Base-by-base conservation (phyloP, 257 asterid species). In the Forsythia suspensa region DNA sequence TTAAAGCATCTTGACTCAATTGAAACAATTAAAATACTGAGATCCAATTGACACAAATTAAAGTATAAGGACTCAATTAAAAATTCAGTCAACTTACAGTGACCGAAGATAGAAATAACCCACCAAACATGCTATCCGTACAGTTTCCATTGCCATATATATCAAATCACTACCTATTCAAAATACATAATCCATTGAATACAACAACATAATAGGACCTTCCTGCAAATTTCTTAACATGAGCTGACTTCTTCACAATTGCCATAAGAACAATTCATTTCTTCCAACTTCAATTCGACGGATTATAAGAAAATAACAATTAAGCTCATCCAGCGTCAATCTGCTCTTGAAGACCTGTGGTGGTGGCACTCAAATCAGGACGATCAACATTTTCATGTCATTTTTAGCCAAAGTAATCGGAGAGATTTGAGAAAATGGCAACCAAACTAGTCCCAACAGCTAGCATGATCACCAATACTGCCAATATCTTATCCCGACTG, bases 401-500 rank as follows among this genome's bases (percentile, higher is more conserved):
- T 79, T 87, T 72, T 79, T 78, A 66, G 82, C 70, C 84, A 38
- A 91, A 76, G 79, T 83, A 84, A 46, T 75, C 84, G 7, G 79
- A 80, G 65, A 91, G 40, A 72, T 93, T 91, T 13, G 97, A 90
- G 76, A 76, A 88, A 80, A 95, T 91, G 79, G 99, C 98, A 37
- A 91, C 75, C 78, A 88, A 79, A 77, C 99, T 95, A 69, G 99
- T 87, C 70, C 98, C 96, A 1, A 91, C 85, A 4, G 99, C 97
- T 72, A 95, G 86, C 18, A 90, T 21, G 78, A 93, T 90, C 82
- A 93, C 97, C 87, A 87, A 48, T 57, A 87, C 78, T 2, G 99
- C 98, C 88, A 92, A 75, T 12, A 71, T 81, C 88, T 85, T 95
- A 52, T 95, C 97, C 68, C 89, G 84, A 42, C 72, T 71, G 5